Percentiles rank a stretch among this genome's conserved stretches.
These are phyloP conservation scores for Nelumbo lutea DNA, from an alignment of 164 flowering plant species.

Conservation along the genomic window DNA sequence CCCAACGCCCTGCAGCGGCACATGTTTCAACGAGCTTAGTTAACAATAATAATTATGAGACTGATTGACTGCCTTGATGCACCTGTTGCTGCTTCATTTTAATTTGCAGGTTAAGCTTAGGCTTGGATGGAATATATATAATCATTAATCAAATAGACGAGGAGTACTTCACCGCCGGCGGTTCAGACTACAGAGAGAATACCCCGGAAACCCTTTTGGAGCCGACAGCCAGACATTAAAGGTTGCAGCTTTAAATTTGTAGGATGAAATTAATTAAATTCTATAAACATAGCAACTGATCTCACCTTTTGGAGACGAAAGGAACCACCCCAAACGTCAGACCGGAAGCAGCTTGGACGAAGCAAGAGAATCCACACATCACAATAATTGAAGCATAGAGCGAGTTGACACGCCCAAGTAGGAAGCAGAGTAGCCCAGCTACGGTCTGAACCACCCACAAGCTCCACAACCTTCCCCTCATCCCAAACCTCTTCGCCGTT, in stretches of 20 bases:
- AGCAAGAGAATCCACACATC: conserved; percentile 51
- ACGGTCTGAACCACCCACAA: conserved; percentile 50
- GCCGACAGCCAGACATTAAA: too few relatives aligned
- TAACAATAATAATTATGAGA: not conserved
- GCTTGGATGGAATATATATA: too few relatives aligned
- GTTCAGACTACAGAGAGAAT: too few relatives aligned
- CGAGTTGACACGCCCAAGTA: conserved; percentile 46
- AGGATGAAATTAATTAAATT: too few relatives aligned
- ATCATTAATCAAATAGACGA: too few relatives aligned
- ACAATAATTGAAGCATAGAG: conserved; percentile 40
- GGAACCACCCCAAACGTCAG: conserved; percentile 66
- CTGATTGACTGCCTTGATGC: too few relatives aligned
- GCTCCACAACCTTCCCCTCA: conserved; percentile 64
- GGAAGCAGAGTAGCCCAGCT: conserved; percentile 48
- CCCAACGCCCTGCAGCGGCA: conserved; percentile 49
- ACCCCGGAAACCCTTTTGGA: too few relatives aligned
- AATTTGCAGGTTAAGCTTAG: too few relatives aligned
- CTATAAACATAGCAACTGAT: too few relatives aligned
- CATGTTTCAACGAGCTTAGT: not conserved
- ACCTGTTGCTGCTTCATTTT: too few relatives aligned
- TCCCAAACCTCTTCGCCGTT: conserved; percentile 49
- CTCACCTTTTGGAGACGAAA: conserved; percentile 59
- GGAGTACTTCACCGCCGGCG: too few relatives aligned
- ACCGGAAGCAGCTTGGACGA: conserved; percentile 65
- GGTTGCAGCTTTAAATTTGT: too few relatives aligned